phyloP scores from a whole-genome alignment of 352 stramenopile genomes.

The Phytophthora sp. region DNA sequence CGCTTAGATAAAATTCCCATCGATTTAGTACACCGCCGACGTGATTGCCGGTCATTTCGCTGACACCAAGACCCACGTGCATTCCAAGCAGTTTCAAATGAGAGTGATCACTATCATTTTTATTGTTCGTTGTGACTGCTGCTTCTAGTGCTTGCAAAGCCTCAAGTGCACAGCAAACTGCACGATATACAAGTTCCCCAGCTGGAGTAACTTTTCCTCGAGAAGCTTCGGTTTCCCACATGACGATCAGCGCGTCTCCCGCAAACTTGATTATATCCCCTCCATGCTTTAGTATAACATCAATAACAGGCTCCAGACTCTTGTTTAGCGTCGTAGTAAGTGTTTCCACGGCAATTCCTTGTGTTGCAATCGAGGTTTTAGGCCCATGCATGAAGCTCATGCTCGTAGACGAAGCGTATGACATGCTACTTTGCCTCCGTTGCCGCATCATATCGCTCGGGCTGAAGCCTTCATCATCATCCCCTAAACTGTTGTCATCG shows the following conservation, averaged over 20 bases:
- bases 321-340: constrained; percentile 82
- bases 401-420: constrained; percentile 1
- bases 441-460: constrained; percentile 51
- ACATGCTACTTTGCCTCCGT: constrained; percentile 32
- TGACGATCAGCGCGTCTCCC: constrained; percentile 78
- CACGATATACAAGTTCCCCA: constrained; percentile 62
- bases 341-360: constrained; percentile 73
- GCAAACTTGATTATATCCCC: constrained; percentile 89
- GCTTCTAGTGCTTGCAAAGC: constrained; percentile 50
- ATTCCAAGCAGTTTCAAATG: constrained; percentile 58
- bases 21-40: constrained; percentile 82
- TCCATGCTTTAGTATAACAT: constrained; percentile 74
- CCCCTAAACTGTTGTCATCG: constrained; percentile 7
- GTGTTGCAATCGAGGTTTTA: constrained; percentile 48
- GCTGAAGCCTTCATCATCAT: constrained; percentile 14
- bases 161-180: constrained; percentile 63
- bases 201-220: constrained; percentile 34
- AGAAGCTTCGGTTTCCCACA: constrained; percentile 79
- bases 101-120: constrained; percentile 12
- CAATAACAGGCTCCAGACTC: constrained; percentile 78
- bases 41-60: constrained; percentile 77
- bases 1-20: constrained; percentile 89
- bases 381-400: constrained; percentile 60
- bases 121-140: constrained; percentile 1
- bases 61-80: constrained; percentile 86